phyloP scores from a whole-genome alignment of 2,329 filamentous ascomycete species.

The Talaromyces sp. region DNA sequence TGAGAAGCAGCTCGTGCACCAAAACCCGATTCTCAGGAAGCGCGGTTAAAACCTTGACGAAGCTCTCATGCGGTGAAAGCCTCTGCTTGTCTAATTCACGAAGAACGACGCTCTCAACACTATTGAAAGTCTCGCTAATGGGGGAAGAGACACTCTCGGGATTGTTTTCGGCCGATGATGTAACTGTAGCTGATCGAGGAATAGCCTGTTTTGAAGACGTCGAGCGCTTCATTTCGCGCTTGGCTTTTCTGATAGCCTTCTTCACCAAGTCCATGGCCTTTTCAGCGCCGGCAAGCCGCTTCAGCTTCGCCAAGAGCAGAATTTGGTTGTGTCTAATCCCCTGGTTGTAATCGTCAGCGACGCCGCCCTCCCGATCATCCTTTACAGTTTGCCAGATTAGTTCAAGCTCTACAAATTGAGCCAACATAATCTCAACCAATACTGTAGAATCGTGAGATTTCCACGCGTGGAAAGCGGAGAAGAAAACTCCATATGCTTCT shows the following conservation, averaged over 20 bases:
- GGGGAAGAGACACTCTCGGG: conserved; percentile 34
- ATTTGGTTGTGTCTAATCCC: conserved; percentile 64
- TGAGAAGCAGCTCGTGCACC: conserved; percentile 60
- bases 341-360: conserved; percentile 58
- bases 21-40: conserved; percentile 58
- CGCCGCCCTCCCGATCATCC: conserved; percentile 55
- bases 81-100: conserved; percentile 31
- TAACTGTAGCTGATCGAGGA: conserved; percentile 48
- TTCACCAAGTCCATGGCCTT: conserved; percentile 56
- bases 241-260: conserved; percentile 55
- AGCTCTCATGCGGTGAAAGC: conserved; percentile 33
- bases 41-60: conserved; percentile 52
- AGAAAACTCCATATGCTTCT: conserved; percentile 55
- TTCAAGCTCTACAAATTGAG: conserved; percentile 61
- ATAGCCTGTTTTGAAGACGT: conserved; percentile 51
- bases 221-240: conserved; percentile 47
- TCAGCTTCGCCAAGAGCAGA: conserved; percentile 56
- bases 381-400: conserved; percentile 64
- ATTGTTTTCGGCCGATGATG: conserved; percentile 26
- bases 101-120: conserved; percentile 27
- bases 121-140: conserved; percentile 36
- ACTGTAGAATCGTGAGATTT: conserved; percentile 59
- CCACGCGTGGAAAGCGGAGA: conserved; percentile 60
- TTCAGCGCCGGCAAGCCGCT: conserved; percentile 57
- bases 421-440: conserved; percentile 61